Conservation (phyloP, 331 rosid genomes). For the Rosa hybrid region DNA sequence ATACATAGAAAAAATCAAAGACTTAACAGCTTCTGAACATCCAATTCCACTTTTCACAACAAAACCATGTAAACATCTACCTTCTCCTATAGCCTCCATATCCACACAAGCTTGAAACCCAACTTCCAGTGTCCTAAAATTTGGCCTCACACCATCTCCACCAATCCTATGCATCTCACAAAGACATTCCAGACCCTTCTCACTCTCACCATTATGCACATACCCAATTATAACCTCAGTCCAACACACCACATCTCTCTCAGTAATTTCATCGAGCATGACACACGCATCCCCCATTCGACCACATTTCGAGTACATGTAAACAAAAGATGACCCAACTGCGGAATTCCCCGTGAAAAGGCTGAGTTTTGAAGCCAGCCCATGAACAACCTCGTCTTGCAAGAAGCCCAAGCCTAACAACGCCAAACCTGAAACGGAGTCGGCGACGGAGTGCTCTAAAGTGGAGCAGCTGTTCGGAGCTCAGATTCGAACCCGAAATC, state of each 20-base stretch:
- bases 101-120: slow-evolving; percentile 79
- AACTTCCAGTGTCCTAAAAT: slow-evolving; percentile 65
- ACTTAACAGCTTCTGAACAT: slow-evolving; percentile 42
- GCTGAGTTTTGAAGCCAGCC: slow-evolving; percentile 54
- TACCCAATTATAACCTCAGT: slow-evolving; percentile 48
- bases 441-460: no score
- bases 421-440: no score
- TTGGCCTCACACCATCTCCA: slow-evolving; percentile 48
- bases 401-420: no score
- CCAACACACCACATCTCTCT: slow-evolving; percentile 45
- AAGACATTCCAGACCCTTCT: slow-evolving; percentile 63
- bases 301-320: slow-evolving; percentile 31
- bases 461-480: no score
- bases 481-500: no score
- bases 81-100: slow-evolving; percentile 53
- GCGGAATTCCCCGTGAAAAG: slow-evolving; percentile 38
- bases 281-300: slow-evolving; percentile 30
- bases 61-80: slow-evolving; percentile 68
- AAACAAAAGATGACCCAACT: slow-evolving; percentile 70
- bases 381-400: slow-evolving; percentile 38
- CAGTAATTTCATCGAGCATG: slow-evolving; percentile 50
- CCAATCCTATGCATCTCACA: slow-evolving; percentile 65
- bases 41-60: slow-evolving; percentile 55
- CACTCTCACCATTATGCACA: slow-evolving; percentile 42
- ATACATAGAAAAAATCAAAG: slow-evolving; percentile 68